phyloP scores from a whole-genome alignment of 495 filamentous ascomycete species.

The Penicillium flavigenum region DNA sequence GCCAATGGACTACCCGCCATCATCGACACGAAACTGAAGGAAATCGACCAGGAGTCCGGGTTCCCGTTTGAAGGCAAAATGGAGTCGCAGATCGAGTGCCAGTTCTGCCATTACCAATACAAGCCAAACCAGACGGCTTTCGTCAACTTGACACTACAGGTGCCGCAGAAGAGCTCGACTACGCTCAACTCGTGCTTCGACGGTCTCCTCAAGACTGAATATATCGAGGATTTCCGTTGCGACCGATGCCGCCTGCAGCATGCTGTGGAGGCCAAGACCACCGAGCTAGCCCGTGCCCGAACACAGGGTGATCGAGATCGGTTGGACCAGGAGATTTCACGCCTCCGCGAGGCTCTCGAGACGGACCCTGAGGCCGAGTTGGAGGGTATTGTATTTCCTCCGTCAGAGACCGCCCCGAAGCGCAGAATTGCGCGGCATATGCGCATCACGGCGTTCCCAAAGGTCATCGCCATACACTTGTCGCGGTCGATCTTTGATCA shows the following conservation, averaged over 20 bases:
- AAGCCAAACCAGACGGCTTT: conserved; percentile 80
- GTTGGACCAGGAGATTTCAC: conserved; percentile 56
- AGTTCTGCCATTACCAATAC: conserved; percentile 84
- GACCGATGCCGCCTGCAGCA: conserved; percentile 87
- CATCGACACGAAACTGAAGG: conserved; percentile 45
- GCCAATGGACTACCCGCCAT: conserved; percentile 41
- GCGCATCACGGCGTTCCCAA: conserved; percentile 81
- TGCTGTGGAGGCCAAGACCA: conserved; percentile 56
- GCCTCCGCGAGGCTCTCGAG: conserved; percentile 60
- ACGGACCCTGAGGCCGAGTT: conserved; percentile 77
- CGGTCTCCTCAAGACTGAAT: conserved; percentile 88
- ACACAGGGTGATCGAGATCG: conserved; percentile 48
- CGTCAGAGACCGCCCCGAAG: conserved; percentile 69
- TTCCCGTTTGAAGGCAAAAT: conserved; percentile 85
- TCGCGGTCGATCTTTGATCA: conserved; percentile 87
- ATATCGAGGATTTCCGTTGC: conserved; percentile 95
- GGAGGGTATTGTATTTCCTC: conserved; percentile 71
- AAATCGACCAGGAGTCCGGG: conserved; percentile 60
- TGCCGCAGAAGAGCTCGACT: conserved; percentile 72
- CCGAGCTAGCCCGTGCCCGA: conserved; percentile 48
- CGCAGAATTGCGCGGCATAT: conserved; percentile 82
- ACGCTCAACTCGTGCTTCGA: conserved; percentile 80
- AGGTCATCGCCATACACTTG: conserved; percentile 85
- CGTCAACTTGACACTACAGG: conserved; percentile 87
- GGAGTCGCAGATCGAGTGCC: conserved; percentile 91